Evolutionary conservation across 2,329 filamentous ascomycete species (phyloP), one percentile per base, ranked within the genome.

Genomic region (Zymoseptoria pseudotritici): DNA sequence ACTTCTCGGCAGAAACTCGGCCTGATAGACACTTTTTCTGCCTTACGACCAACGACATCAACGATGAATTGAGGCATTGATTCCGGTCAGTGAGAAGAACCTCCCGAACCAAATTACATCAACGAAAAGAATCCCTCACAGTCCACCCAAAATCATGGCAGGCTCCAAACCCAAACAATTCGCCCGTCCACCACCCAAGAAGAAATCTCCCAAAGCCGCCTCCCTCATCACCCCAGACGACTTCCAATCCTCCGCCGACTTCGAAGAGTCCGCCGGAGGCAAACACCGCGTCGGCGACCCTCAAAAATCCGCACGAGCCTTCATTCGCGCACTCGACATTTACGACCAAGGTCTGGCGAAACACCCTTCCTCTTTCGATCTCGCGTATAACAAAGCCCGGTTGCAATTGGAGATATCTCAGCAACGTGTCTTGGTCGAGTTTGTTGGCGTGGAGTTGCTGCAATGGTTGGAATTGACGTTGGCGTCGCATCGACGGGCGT

Each of bases 381-480:
- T 90, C 42, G 86, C 87, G 10, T 90, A 90, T 72, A 90, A 90
- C 72, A 89, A 88, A 83, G 87, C 87, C 24, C 81, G 86, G 63
- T 79, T 90, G 31, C 82, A 89, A 71, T 85, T 88, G 69, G 85
- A 88, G 69, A 81, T 90, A 60, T 84, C 85, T 20, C 86, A 88
- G 63, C 83, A 90, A 71, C 81, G 83, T 3, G 80, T 82, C 61
- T 75, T 90, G 20, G 76, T 83, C n/a, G 73, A 79, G 2, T 79
- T 85, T 61, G 73, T 89, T n/a, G 80, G 82, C 0, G 76, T 77
- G 2, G 76, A 81, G 20, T 73, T 81, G 11, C 68, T 80, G 2
- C 79, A 82, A n/a, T 76, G 85, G 22, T 73, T 90, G 21, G 76
- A 82, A 50, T 79, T 83, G 60, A 83, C 87, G 0, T 72, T 90